Evolutionary conservation across 106 monocot species (phyloP).

Genomic region (Allium cepa): DNA sequence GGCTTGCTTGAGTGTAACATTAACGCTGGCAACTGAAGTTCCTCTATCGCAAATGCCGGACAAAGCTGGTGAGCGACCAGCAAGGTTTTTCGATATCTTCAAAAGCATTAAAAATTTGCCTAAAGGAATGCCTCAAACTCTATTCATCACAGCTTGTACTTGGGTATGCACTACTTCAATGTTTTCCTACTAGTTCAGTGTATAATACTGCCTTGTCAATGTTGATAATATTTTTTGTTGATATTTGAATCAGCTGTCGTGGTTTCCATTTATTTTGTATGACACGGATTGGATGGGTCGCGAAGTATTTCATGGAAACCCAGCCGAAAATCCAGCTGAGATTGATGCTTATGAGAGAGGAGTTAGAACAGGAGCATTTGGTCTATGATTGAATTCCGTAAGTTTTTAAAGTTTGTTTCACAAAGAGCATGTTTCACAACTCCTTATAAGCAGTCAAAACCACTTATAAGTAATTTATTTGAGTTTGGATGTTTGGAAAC

Average conservation of each 20-base stretch:
- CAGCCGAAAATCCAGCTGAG: constrained; percentile 40
- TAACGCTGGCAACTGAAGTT: constrained; percentile 41
- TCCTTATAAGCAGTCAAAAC: too few species aligned
- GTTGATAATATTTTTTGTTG: too few species aligned
- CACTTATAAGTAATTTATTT: too few species aligned
- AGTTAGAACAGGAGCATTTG: constrained; percentile 84
- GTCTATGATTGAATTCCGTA: constrained; percentile 89
- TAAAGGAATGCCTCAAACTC: constrained; percentile 53
- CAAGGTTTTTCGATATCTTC: constrained; percentile 19
- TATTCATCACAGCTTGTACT: constrained; percentile 50
- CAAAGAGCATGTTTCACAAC: too few species aligned
- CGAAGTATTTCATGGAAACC: constrained; percentile 86
- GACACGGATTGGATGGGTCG: constrained; percentile 99
- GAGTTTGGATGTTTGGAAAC: too few species aligned
- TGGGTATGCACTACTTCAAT: constrained; percentile 31
- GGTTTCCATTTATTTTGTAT: constrained; percentile 94
- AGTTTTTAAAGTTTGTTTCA: constrained; percentile 1
- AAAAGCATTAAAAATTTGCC: constrained; percentile 48
- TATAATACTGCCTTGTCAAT: too few species aligned
- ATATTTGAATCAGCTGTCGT: constrained; percentile 43
- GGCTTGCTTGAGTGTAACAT: constrained; percentile 26
- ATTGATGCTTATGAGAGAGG: constrained; percentile 50
- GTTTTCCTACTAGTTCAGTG: not conserved
- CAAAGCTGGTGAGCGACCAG: constrained; percentile 2
- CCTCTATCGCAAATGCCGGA: constrained; percentile 12